Evolutionary conservation across 108 stramenopile species (phyloP).

Genomic region (Nitzschia sp.): DNA sequence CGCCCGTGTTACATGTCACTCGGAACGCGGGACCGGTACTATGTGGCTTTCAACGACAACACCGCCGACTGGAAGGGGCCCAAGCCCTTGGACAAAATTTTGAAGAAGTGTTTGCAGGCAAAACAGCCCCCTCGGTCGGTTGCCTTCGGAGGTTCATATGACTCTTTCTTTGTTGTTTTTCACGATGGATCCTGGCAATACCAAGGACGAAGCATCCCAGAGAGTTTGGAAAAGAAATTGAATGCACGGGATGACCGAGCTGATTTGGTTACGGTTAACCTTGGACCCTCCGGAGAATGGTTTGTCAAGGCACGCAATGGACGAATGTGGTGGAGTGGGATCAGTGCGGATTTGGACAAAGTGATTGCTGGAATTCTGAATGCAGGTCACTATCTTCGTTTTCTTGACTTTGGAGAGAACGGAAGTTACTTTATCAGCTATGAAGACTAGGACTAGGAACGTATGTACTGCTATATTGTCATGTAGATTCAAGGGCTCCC

Average conservation of each 20-base stretch:
- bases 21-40: constrained; percentile 70
- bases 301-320: constrained; percentile 70
- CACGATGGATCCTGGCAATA: constrained; percentile 77
- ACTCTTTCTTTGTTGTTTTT: constrained; percentile 72
- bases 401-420: constrained; percentile 74
- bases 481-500: too few relatives aligned
- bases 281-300: constrained; percentile 78
- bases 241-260: constrained; percentile 45
- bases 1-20: constrained; percentile 66
- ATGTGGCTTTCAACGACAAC: constrained; percentile 64
- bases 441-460: constrained; percentile 25
- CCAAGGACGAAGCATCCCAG: constrained; percentile 57
- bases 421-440: constrained; percentile 70
- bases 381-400: constrained; percentile 48
- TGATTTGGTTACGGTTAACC: constrained; percentile 61
- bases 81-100: constrained; percentile 46
- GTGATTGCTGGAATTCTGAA: constrained; percentile 49
- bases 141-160: constrained; percentile 66
- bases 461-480: not conserved
- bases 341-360: constrained; percentile 55
- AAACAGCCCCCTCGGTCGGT: constrained; percentile 46
- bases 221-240: constrained; percentile 56
- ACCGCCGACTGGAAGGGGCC: constrained; percentile 63
- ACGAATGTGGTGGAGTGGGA: constrained; percentile 82
- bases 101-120: constrained; percentile 40